Evolutionary conservation across 106 monocot genomes (phyloP), one percentile per base, ranked within the genome.

Genomic region (Posidonia australis): DNA sequence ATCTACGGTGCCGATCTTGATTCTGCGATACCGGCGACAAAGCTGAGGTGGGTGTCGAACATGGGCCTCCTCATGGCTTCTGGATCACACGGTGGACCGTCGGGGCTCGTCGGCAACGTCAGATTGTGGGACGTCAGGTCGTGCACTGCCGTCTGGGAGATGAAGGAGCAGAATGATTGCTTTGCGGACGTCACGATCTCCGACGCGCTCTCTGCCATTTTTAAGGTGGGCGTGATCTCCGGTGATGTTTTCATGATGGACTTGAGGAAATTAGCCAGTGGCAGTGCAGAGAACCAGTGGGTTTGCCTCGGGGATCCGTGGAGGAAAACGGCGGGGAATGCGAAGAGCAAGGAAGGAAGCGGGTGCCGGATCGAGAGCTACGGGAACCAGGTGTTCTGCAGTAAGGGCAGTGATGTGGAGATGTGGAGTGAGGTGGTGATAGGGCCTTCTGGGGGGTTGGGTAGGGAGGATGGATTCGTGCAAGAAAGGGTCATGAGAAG

Each of bases 211-310:
- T 58, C 67, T 2, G 64, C 78, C n/a, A 43, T 88, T 17, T 88
- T 81, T 78, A 88, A 88, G 65, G 74, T 88, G 3, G 88, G 88
- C 1, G 66, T 77, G 20, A 70, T 70, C 59, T 79, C 84, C 5
- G 84, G 92, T 0, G 84, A 88, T 46, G 65, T 92, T 7, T 92
- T 69, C 61, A 88, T 85, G 85, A 70, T 65, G 46, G 92, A 93
- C 67, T 47, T 93, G 71, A 85, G 92, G 77, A 92, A 71, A 46
- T 27, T 90, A 28, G 51, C 62, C 36, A 16, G 43, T 5, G 29
- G 51, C 23, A 48, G 18, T 17, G 75, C 51, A 36, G 53, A 68
- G n/a, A 29, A 30, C 1, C 54, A 70, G 20, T 92, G 92, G 87
- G 41, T 72, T 0, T 70, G 77, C 17, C 30, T 80, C 11, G 75